Conservation (phyloP, 2,329 filamentous ascomycete species). For the Penicillium sp. region DNA sequence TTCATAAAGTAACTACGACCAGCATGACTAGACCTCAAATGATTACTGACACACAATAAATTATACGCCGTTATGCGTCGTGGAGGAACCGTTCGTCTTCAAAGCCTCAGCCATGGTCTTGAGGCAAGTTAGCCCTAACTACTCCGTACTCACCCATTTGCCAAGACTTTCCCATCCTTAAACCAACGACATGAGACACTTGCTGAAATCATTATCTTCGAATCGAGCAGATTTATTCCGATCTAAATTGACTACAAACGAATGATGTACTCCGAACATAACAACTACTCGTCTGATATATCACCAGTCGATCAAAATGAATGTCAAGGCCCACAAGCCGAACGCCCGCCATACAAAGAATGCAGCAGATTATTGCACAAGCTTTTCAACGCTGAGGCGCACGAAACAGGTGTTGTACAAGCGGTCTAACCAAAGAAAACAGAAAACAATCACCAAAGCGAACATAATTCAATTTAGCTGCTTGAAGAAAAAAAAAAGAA, state of each 20-base stretch:
- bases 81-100: no score
- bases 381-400: constrained; percentile 19
- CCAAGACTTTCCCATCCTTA: no score
- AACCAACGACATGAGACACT: no score
- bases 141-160: not conserved
- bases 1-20: no score
- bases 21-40: no score
- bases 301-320: not conserved
- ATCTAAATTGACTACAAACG: not conserved
- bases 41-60: no score
- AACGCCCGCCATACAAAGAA: constrained; percentile 18
- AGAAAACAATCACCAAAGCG: constrained; percentile 31
- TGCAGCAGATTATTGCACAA: constrained; percentile 9
- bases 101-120: no score
- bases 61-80: no score
- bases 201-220: not conserved
- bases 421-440: constrained; percentile 23
- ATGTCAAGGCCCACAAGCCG: constrained; percentile 1
- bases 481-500: constrained; percentile 29
- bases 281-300: not conserved
- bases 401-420: constrained; percentile 35
- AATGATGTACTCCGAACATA: not conserved
- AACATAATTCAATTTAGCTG: constrained; percentile 43
- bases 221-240: not conserved
- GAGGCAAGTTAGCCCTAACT: not conserved